Conservation (phyloP, 2,329 filamentous ascomycete genomes). For the Pseudogymnoascus sp. region DNA sequence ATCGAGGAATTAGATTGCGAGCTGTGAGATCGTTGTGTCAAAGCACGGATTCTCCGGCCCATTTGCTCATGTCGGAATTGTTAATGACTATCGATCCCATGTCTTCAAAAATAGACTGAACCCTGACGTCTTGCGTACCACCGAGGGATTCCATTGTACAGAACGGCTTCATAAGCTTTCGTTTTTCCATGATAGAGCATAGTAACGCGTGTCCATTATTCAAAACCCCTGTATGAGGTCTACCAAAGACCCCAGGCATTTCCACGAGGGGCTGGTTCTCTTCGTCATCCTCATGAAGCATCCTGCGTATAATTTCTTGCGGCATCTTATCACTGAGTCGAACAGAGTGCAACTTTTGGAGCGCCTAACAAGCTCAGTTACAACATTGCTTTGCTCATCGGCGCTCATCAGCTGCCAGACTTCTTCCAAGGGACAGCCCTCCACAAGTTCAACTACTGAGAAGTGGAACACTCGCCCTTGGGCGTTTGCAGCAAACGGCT, state of each 20-base stretch:
- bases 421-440: conserved; percentile 15
- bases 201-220: conserved; percentile 10
- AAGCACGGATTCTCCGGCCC: conserved; percentile 20
- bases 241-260: conserved; percentile 9
- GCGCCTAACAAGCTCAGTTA: conserved; percentile 13
- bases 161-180: conserved; percentile 12
- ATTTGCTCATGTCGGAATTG: conserved; percentile 19
- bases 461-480: conserved; percentile 15
- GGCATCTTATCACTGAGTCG: conserved; percentile 7
- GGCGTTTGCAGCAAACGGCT: neutral
- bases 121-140: conserved; percentile 13
- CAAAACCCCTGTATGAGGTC: conserved; percentile 14
- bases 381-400: conserved; percentile 14
- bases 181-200: conserved; percentile 13
- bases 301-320: conserved; percentile 10
- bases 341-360: conserved; percentile 14
- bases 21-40: conserved; percentile 23
- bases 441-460: conserved; percentile 15
- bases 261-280: conserved; percentile 8
- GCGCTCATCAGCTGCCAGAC: conserved; percentile 15
- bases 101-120: conserved; percentile 14
- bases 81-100: conserved; percentile 16
- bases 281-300: conserved; percentile 11
- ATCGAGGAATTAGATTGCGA: conserved; percentile 18
- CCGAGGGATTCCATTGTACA: conserved; percentile 11